A percentile compares a stretch with the other conserved stretches of the same genome.
These are phyloP conservation scores for Phytophthora aleatoria DNA, from an alignment of 352 stramenopile genomes.

Conservation along the genomic window DNA sequence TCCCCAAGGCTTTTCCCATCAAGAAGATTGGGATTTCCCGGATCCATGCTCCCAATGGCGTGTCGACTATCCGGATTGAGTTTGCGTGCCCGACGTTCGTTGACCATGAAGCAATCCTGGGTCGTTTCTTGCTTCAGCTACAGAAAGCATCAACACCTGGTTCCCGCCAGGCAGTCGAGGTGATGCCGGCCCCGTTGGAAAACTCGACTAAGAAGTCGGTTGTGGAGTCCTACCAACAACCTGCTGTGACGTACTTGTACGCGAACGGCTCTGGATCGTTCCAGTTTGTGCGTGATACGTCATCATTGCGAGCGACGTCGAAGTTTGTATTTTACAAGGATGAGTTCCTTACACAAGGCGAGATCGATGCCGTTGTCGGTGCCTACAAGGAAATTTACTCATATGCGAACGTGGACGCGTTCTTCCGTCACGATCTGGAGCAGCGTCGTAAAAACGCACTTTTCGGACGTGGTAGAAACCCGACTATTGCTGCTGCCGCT, in stretches of 20 bases:
- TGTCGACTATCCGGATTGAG: conserved; percentile 84
- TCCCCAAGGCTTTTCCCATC: conserved; percentile 80
- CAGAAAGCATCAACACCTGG: conserved; percentile 34
- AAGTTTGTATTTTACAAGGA: conserved; percentile 90
- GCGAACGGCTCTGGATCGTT: conserved; percentile 78
- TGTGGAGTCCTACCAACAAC: conserved; percentile 71
- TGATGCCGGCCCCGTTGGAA: conserved; percentile 51
- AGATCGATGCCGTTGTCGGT: conserved; percentile 78
- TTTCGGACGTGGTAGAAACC: conserved; percentile 31
- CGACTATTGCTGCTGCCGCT: conserved; percentile 15
- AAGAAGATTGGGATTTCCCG: conserved; percentile 86
- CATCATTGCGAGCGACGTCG: conserved; percentile 38
- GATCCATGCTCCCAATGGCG: conserved; percentile 78
- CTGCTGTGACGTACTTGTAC: conserved; percentile 78
- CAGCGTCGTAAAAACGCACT: conserved; percentile 65
- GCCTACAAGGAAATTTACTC: conserved; percentile 89
- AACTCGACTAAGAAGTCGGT: conserved; percentile 55
- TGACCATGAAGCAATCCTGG: conserved; percentile 75
- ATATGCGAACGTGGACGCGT: conserved; percentile 75
- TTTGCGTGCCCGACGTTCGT: conserved; percentile 81
- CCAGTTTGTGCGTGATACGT: conserved; percentile 72
- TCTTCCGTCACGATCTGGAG: conserved; percentile 72
- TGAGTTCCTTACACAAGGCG: conserved; percentile 65
- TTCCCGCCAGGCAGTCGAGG: conserved; percentile 54
- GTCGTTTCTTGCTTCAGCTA: conserved; percentile 65